phyloP scores from a whole-genome alignment of 2,329 filamentous ascomycete species.

The Stagonosporopsis vannaccii region DNA sequence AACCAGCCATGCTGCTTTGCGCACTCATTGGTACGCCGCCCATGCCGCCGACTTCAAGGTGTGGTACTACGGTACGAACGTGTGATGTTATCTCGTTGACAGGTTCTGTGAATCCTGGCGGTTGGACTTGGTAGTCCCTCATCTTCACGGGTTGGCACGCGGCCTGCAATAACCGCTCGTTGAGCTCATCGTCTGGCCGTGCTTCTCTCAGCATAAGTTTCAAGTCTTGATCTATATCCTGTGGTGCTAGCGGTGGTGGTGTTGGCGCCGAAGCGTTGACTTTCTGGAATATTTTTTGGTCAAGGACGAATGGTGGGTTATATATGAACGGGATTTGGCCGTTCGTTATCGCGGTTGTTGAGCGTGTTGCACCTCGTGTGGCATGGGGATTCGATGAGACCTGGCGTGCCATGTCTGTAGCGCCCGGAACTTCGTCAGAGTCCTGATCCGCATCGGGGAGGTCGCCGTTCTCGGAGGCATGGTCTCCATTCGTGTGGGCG shows the following conservation, averaged over 20 bases:
- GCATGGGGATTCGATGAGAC: constrained; percentile 65
- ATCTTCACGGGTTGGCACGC: constrained; percentile 44
- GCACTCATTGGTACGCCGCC: constrained; percentile 52
- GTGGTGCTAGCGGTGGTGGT: constrained; percentile 51
- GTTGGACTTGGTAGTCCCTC: constrained; percentile 45
- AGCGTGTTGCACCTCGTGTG: constrained; percentile 59
- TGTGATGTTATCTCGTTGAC: constrained; percentile 44
- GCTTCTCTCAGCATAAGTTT: constrained; percentile 55
- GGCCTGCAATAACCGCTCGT: constrained; percentile 48
- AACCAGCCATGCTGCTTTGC: constrained; percentile 48
- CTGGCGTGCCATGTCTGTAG: constrained; percentile 67
- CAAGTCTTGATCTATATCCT: constrained; percentile 59
- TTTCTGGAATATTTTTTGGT: constrained; percentile 55
- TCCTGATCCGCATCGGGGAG: constrained; percentile 50
- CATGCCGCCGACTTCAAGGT: constrained; percentile 42
- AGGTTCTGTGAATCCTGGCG: constrained; percentile 41
- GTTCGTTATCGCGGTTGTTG: constrained; percentile 56
- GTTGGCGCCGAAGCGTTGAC: constrained; percentile 58
- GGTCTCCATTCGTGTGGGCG: constrained; percentile 45
- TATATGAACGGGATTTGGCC: constrained; percentile 53
- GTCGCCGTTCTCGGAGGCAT: constrained; percentile 44
- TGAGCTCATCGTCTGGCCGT: constrained; percentile 48
- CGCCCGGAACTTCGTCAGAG: constrained; percentile 50
- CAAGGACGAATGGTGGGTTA: constrained; percentile 53
- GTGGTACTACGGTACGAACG: constrained; percentile 39